A percentile compares a stretch with the other conserved stretches of the same genome.
phyloP scores from a whole-genome alignment of 768 basidiomycete genomes.

The Termitomyces sp. region DNA sequence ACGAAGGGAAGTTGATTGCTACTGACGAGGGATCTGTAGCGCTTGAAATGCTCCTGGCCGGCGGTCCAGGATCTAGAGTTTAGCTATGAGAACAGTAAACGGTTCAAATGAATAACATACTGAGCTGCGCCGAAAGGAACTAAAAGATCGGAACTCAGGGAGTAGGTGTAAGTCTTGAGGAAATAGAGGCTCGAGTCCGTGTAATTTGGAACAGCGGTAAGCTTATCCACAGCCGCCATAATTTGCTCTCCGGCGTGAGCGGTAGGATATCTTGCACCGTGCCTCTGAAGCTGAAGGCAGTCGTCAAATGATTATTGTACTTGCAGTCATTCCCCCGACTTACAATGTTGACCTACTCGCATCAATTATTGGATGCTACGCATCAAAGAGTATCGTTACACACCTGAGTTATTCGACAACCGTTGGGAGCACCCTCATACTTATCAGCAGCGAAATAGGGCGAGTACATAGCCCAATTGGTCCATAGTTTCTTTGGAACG shows the following conservation, averaged over 20 bases:
- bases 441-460: slow-evolving; percentile 47
- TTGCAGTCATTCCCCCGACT: slow-evolving; percentile 16
- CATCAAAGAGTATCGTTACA: neutral
- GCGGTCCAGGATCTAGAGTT: slow-evolving; percentile 33
- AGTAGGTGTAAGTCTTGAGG: slow-evolving; percentile 51
- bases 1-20: slow-evolving; percentile 44
- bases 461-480: slow-evolving; percentile 56
- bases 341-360: slow-evolving; percentile 55
- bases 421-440: slow-evolving; percentile 41
- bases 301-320: neutral
- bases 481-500: slow-evolving; percentile 12
- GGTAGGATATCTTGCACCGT: slow-evolving; percentile 78
- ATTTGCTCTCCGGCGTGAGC: slow-evolving; percentile 38
- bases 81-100: neutral
- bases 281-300: slow-evolving; percentile 60
- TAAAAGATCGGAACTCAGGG: slow-evolving; percentile 52
- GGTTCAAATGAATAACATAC: slow-evolving; percentile 31
- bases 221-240: slow-evolving; percentile 42
- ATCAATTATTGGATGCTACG: neutral
- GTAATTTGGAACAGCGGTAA: slow-evolving; percentile 42
- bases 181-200: slow-evolving; percentile 49
- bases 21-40: slow-evolving; percentile 48
- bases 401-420: slow-evolving; percentile 57
- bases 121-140: slow-evolving; percentile 64
- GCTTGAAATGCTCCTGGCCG: slow-evolving; percentile 44